Conservation (phyloP, 2,329 filamentous ascomycete species). For the Sordariomycetes sp. region DNA sequence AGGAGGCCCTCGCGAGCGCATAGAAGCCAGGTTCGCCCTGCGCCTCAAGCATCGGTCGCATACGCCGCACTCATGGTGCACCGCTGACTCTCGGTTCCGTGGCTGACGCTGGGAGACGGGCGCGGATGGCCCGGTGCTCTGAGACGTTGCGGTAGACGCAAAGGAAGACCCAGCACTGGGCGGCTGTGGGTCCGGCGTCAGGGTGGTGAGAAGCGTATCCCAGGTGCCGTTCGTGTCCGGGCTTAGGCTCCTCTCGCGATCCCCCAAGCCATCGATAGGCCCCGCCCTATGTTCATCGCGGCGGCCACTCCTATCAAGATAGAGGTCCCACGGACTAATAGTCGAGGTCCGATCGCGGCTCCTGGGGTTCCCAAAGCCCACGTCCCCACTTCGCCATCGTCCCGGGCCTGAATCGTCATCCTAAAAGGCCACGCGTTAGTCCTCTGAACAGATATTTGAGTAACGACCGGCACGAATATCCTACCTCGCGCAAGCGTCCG, state of each 20-base stretch:
- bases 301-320: background rate
- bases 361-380: background rate
- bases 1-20: background rate
- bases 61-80: background rate
- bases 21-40: background rate
- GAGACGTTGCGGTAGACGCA: slow-evolving; percentile 31
- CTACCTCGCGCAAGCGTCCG: background rate
- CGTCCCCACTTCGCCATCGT: background rate
- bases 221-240: slow-evolving; percentile 58
- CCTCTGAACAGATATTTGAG: background rate
- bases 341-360: background rate
- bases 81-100: background rate
- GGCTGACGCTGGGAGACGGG: background rate
- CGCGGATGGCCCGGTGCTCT: background rate
- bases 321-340: slow-evolving; percentile 1
- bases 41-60: background rate
- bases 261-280: slow-evolving; percentile 64
- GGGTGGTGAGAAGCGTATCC: slow-evolving; percentile 71
- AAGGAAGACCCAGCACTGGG: slow-evolving; percentile 80
- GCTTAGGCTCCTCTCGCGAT: slow-evolving; percentile 72
- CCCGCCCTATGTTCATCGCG: background rate
- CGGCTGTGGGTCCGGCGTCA: slow-evolving; percentile 71
- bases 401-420: background rate
- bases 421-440: background rate
- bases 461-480: background rate